phyloP scores from a whole-genome alignment of 768 basidiomycete species.

The Lenzites betulinus region DNA sequence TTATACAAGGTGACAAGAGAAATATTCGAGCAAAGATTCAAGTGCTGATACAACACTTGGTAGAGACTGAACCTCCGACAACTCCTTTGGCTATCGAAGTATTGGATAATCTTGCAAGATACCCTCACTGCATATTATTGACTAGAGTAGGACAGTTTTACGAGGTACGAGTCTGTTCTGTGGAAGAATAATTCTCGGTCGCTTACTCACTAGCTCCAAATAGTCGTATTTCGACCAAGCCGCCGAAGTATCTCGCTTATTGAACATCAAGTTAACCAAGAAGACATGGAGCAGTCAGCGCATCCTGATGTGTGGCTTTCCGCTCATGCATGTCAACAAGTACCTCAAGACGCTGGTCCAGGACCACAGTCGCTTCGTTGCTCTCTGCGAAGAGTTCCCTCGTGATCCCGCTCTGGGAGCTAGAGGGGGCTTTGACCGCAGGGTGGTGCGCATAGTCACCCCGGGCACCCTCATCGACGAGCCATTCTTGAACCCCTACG shows the following conservation, averaged over 20 bases:
- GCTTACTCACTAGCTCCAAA: too few species aligned
- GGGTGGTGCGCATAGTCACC: slow-evolving; percentile 85
- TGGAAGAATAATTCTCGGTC: too few species aligned
- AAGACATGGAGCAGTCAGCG: slow-evolving; percentile 70
- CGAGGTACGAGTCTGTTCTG: slow-evolving; percentile 56
- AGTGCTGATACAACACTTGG: neutral
- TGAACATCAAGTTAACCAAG: slow-evolving; percentile 83
- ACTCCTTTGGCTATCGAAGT: slow-evolving; percentile 71
- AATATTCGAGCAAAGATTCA: neutral
- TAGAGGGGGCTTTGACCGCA: slow-evolving; percentile 70
- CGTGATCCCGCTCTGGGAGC: slow-evolving; percentile 45
- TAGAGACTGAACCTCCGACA: slow-evolving; percentile 29
- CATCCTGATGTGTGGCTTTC: slow-evolving; percentile 91
- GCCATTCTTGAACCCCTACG: slow-evolving; percentile 78
- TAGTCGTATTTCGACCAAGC: slow-evolving; percentile 97
- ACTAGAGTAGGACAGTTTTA: slow-evolving; percentile 96
- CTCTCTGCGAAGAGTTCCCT: slow-evolving; percentile 91
- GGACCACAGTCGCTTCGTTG: slow-evolving; percentile 81
- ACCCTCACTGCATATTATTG: slow-evolving; percentile 87
- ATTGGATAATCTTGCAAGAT: slow-evolving; percentile 65
- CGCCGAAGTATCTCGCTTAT: slow-evolving; percentile 66
- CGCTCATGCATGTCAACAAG: slow-evolving; percentile 80
- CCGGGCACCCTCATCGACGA: slow-evolving; percentile 96
- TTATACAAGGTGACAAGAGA: neutral
- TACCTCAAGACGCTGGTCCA: slow-evolving; percentile 86